Conservation (phyloP, 2,329 filamentous ascomycete species). For the Exutisphaerella laricina region DNA sequence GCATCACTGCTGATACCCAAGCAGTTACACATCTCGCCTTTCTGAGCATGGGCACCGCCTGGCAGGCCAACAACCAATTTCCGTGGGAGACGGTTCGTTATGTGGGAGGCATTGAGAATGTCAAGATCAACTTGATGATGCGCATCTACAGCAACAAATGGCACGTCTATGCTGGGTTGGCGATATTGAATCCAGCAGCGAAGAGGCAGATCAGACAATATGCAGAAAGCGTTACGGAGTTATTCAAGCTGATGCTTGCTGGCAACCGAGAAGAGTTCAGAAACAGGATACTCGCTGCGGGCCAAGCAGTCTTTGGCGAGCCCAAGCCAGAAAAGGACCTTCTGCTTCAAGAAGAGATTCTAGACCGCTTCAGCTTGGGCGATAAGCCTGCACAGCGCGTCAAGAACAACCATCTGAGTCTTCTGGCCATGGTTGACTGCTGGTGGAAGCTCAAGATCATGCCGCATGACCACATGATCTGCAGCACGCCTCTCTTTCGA, state of each 20-base stretch:
- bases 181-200: slow-evolving; percentile 91
- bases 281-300: slow-evolving; percentile 70
- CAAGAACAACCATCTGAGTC: slow-evolving; percentile 87
- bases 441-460: slow-evolving; percentile 92
- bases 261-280: slow-evolving; percentile 72
- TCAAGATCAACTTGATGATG: slow-evolving; percentile 97
- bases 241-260: slow-evolving; percentile 95
- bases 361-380: slow-evolving; percentile 84
- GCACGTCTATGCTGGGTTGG: slow-evolving; percentile 97
- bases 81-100: slow-evolving; percentile 97
- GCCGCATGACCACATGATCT: slow-evolving; percentile 99
- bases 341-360: slow-evolving; percentile 69
- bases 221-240: slow-evolving; percentile 80
- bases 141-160: slow-evolving; percentile 98
- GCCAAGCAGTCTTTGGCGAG: slow-evolving; percentile 59
- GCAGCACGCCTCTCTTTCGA: slow-evolving; percentile 92
- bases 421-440: slow-evolving; percentile 96
- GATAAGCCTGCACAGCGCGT: slow-evolving; percentile 60
- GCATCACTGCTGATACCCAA: slow-evolving; percentile 96
- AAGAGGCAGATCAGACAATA: slow-evolving; percentile 92
- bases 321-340: slow-evolving; percentile 56
- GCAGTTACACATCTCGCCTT: slow-evolving; percentile 97
- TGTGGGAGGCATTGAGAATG: slow-evolving; percentile 95
- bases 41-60: slow-evolving; percentile 91
- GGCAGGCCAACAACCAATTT: slow-evolving; percentile 92